These are phyloP conservation scores for Podila epicladia DNA, from an alignment of 192 early-diverging fungal species.

Conservation along the genomic window DNA sequence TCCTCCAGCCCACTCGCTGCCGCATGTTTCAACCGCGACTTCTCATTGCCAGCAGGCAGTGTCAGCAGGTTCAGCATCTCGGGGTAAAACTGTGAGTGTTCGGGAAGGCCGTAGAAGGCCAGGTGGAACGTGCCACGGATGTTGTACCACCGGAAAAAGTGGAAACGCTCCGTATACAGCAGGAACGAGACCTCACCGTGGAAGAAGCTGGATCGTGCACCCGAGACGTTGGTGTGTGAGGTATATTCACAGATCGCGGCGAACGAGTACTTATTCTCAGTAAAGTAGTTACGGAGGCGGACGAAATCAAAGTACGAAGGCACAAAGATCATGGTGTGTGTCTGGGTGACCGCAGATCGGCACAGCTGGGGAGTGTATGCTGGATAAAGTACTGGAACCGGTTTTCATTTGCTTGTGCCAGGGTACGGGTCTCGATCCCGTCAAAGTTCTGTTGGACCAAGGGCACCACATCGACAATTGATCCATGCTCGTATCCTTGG, in stretches of 20 bases:
- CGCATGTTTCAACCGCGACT: constrained; percentile 45
- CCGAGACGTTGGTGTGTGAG: constrained; percentile 75
- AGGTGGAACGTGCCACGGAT: constrained; percentile 87
- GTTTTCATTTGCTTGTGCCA: constrained; percentile 75
- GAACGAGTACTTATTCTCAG: constrained; percentile 78
- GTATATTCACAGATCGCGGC: constrained; percentile 92
- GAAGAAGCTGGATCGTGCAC: constrained; percentile 82
- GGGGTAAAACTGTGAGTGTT: constrained; percentile 85
- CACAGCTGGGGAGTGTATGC: constrained; percentile 66
- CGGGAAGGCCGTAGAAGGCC: constrained; percentile 92
- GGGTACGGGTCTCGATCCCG: constrained; percentile 67
- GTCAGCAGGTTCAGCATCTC: constrained; percentile 88
- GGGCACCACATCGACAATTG: constrained; percentile 81
- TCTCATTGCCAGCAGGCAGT: constrained; percentile 57
- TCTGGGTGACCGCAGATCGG: constrained; percentile 61
- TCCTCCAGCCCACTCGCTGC: constrained; percentile 60
- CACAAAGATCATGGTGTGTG: constrained; percentile 82
- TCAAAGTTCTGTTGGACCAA: constrained; percentile 87
- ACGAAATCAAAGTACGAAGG: constrained; percentile 99
- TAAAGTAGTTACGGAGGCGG: constrained; percentile 88
- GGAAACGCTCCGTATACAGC: constrained; percentile 93
- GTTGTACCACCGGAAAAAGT: constrained; percentile 90
- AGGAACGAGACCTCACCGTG: constrained; percentile 80
- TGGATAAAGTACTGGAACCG: constrained; percentile 86
- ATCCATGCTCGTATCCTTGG: constrained; percentile 66